Evolutionary conservation across 306 rosid genomes (phyloP), one percentile per base, ranked within the genome.

Genomic region (Sechiopsis laciniata): DNA sequence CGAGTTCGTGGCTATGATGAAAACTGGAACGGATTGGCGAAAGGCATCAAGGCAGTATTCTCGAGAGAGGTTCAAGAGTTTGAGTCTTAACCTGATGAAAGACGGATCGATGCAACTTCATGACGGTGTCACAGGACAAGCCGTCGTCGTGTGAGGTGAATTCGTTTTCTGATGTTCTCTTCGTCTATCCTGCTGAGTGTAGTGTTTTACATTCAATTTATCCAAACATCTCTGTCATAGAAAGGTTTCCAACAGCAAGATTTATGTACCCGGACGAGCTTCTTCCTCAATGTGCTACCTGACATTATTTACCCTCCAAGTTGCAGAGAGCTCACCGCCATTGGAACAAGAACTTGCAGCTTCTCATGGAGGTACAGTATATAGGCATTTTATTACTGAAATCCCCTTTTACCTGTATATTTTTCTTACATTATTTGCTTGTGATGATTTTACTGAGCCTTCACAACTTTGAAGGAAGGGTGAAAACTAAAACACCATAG

Each of bases 11-110:
- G 95, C 95, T 11, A 95, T 95, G 99, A 95, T 95, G 99, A 95
- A 95, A 81, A 85, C 99, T 2, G 99, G 99, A 78, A 95, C 99
- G 0, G 99, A 95, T 78, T 95, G 99, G 99, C 90, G 99, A 85
- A 95, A 95, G 75, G 99, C 99, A 10, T 95, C 99, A 15, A 84
- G 99, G 66, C 99, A 95, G 82, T 95, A 95, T 68, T 95, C 99
- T 3, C 88, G 99, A 82, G 99, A 95, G 81, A 85, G 99, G 83
- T 95, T 95, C 89, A 91, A 95, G 86, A 95, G 99, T 83, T 81
- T 95, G 81, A 95, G 99, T 80, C 85, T 95, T 35, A 95, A 91
- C 76, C 84, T 95, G 73, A 91, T 95, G 97, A 95, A 91, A 82
- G 97, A 95, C 21, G 99, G 99, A 22, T 95, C 99, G 21, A 86